Percentiles rank a stretch among this genome's conserved stretches.
Evolutionary conservation across 768 basidiomycete species (phyloP).

Genomic region (Boletus tomentosulus): DNA sequence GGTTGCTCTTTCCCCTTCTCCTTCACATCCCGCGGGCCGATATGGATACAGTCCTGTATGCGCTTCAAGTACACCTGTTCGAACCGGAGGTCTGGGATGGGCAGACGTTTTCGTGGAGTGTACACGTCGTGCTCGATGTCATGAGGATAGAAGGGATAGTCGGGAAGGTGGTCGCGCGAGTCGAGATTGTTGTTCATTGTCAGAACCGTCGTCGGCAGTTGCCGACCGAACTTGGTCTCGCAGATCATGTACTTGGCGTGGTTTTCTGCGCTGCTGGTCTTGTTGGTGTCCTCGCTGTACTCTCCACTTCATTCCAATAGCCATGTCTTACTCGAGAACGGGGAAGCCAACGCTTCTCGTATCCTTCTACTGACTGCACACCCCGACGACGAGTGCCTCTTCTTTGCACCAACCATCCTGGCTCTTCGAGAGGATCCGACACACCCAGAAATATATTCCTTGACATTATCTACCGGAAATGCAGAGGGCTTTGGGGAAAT

Average conservation of each 20-base stretch:
- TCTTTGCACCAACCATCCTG: constrained; percentile 84
- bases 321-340: constrained; percentile 14
- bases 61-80: constrained; percentile 67
- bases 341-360: constrained; percentile 6
- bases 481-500: constrained; percentile 69
- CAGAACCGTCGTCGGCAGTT: constrained; percentile 15
- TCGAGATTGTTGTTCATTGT: constrained; percentile 20
- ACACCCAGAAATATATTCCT: constrained; percentile 43
- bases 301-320: constrained; percentile 24
- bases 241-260: constrained; percentile 12
- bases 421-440: constrained; percentile 36
- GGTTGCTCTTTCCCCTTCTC: constrained; percentile 30
- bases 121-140: constrained; percentile 13
- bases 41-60: constrained; percentile 48
- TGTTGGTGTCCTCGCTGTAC: constrained; percentile 23
- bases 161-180: constrained; percentile 15
- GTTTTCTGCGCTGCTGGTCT: constrained; percentile 12
- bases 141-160: constrained; percentile 14
- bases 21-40: constrained; percentile 31
- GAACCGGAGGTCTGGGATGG: constrained; percentile 74
- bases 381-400: constrained; percentile 93
- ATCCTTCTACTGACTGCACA: constrained; percentile 83
- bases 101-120: constrained; percentile 38
- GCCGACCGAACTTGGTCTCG: constrained; percentile 10
- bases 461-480: constrained; percentile 79